phyloP scores from a whole-genome alignment of 805 yeast species.

The Candida nanaspora region DNA sequence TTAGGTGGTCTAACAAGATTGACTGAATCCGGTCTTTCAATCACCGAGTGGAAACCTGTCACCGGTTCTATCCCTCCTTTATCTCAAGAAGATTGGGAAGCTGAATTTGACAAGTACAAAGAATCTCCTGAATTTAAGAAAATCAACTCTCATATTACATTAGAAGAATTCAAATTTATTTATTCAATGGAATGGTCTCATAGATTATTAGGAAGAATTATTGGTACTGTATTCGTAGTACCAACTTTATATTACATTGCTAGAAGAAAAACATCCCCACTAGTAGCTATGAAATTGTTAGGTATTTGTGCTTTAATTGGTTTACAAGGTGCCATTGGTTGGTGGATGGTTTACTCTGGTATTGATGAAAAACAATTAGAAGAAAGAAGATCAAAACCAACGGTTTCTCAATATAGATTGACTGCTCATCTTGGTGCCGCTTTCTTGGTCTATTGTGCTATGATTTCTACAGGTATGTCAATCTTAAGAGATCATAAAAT shows the following conservation, averaged over 20 bases:
- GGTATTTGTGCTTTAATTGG: conserved; percentile 77
- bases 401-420: conserved; percentile 91
- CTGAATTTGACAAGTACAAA: conserved; percentile 73
- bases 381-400: conserved; percentile 87
- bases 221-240: conserved; percentile 73
- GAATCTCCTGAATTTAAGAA: conserved; percentile 87
- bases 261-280: conserved; percentile 55
- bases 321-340: conserved; percentile 91
- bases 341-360: conserved; percentile 99
- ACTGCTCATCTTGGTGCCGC: conserved; percentile 95
- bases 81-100: conserved; percentile 74
- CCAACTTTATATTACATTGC: conserved; percentile 83
- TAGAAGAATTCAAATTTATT: conserved; percentile 92
- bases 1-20: conserved; percentile 92
- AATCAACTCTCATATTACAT: conserved; percentile 78
- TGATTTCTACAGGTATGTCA: conserved; percentile 85
- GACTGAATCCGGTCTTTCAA: conserved; percentile 92
- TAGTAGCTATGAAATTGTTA: conserved; percentile 59
- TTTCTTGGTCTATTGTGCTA: conserved; percentile 77
- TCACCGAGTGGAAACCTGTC: conserved; percentile 98
- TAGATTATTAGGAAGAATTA: conserved; percentile 83
- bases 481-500: conserved; percentile 69
- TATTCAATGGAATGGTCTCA: conserved; percentile 98
- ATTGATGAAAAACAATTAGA: conserved; percentile 71
- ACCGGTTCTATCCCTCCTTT: conserved; percentile 93